Base-by-base conservation (phyloP, 192 early-diverging fungal genomes). In the Umbelopsis sp. region DNA sequence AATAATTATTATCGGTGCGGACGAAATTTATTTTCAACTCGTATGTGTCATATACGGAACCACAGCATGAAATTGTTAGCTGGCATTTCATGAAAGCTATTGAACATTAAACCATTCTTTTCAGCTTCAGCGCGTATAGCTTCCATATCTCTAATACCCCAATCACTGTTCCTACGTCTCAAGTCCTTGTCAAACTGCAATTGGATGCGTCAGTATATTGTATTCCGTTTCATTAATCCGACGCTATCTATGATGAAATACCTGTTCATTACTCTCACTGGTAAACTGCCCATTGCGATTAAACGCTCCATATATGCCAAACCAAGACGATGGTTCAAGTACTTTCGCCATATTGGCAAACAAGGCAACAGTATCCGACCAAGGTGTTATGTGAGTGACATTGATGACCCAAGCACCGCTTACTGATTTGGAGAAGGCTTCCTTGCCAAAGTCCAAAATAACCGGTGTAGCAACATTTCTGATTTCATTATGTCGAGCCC, bases 131-230 rank as follows among this genome's bases (percentile, higher is more conserved):
- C 55, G 21, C 25, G 23, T 37, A 61, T 30, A 16, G 18, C n/a
- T n/a, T 61, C 55, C 30, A 61, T 18, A 35, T 61, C 55, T 61
- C 55, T 25, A 8, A 61, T 61, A 16, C 55, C 55, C 55, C 55
- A 61, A 37, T 61, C 55, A n/a, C 55, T 61, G 33, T 61, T 35
- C 7, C 55, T 61, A 11, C 30, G 10, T 4, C 55, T 22, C 55
- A 61, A 61, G 16, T 35, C 16, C 1, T 18, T 27, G 13, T 61
- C 55, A 61, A 61, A 61, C 55, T 61, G 16, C n/a, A 33, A 49
- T 49, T 16, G 2, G 15, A 49, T 49, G 16, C 18, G 48, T 41
- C 5, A 41, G 10, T 41, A 41, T 41, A 6, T 0, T 10, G 37
- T 41, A 41, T 10, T 41, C 10, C 1, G 10, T 41, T 10, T 4